These are phyloP conservation scores for Pleurotus sapidus DNA, from an alignment of 768 basidiomycete genomes.

Conservation along the genomic window DNA sequence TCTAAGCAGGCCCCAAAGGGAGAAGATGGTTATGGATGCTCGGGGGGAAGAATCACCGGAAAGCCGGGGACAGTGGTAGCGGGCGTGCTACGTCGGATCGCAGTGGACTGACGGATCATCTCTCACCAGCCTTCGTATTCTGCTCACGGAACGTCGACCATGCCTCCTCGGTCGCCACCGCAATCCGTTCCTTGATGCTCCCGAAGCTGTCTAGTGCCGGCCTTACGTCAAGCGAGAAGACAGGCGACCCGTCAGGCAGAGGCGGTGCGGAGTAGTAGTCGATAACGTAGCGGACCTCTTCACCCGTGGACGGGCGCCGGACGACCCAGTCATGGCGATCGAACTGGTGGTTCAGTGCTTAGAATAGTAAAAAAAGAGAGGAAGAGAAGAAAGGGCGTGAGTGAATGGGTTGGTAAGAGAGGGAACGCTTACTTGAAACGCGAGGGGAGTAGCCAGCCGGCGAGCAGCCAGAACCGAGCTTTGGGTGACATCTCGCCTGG, in stretches of 20 bases:
- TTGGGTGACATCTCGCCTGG: slow-evolving; percentile 96
- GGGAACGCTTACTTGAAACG: slow-evolving; percentile 71
- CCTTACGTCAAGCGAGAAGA: slow-evolving; percentile 93
- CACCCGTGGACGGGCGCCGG: slow-evolving; percentile 71
- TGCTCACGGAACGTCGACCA: slow-evolving; percentile 50
- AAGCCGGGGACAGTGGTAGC: no score
- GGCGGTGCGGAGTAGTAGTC: slow-evolving; percentile 97
- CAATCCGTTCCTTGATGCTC: slow-evolving; percentile 72
- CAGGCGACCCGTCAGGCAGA: slow-evolving; percentile 87
- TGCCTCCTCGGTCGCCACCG: slow-evolving; percentile 63
- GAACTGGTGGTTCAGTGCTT: slow-evolving; percentile 90
- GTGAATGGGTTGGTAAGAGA: not conserved
- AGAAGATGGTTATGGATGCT: no score
- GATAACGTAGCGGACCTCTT: slow-evolving; percentile 93
- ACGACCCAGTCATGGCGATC: slow-evolving; percentile 99
- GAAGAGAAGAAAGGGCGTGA: not conserved
- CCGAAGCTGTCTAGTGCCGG: slow-evolving; percentile 87
- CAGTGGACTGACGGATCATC: not conserved
- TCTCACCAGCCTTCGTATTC: slow-evolving; percentile 18
- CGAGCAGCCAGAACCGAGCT: slow-evolving; percentile 81
- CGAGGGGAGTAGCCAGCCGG: slow-evolving; percentile 86
- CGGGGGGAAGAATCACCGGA: no score
- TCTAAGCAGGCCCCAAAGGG: no score
- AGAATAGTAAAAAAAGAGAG: not conserved
- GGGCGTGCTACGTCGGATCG: no score